A percentile compares a stretch with the other conserved stretches of the same genome.
Evolutionary conservation across 805 yeast genomes (phyloP).

Genomic region (Kodamaea jinghongensis): DNA sequence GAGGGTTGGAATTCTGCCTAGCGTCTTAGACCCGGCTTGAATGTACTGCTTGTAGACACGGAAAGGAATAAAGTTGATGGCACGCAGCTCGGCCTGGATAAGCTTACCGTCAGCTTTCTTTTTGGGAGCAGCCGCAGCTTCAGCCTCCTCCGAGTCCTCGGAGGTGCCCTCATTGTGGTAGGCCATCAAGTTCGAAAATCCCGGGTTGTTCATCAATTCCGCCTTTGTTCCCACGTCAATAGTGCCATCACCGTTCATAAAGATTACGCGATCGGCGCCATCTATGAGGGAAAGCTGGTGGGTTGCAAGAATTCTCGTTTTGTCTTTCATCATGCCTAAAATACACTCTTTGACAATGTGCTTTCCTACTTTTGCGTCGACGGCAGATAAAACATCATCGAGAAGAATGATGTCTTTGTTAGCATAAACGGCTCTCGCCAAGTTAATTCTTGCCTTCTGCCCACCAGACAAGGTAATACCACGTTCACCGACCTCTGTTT

Average conservation of each 20-base stretch:
- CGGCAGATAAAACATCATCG: slow-evolving; percentile 82
- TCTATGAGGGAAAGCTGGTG: slow-evolving; percentile 75
- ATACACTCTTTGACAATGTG: slow-evolving; percentile 72
- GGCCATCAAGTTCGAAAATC: slow-evolving; percentile 39
- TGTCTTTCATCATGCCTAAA: slow-evolving; percentile 50
- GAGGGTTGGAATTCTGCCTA: background rate
- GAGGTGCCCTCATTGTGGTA: slow-evolving; percentile 26
- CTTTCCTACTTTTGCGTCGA: slow-evolving; percentile 82
- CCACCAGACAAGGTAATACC: slow-evolving; percentile 89
- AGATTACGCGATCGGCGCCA: slow-evolving; percentile 66
- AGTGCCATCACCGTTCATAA: slow-evolving; percentile 61
- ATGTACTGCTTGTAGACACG: slow-evolving; percentile 32
- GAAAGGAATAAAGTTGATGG: slow-evolving; percentile 25
- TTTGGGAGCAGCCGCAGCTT: background rate
- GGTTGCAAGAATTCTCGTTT: slow-evolving; percentile 76
- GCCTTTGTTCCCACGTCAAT: slow-evolving; percentile 59
- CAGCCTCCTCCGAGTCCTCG: slow-evolving; percentile 4
- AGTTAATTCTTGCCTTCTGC: slow-evolving; percentile 75
- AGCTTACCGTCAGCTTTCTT: slow-evolving; percentile 8
- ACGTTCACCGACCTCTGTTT: slow-evolving; percentile 78
- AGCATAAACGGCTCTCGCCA: slow-evolving; percentile 78
- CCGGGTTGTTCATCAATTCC: slow-evolving; percentile 44
- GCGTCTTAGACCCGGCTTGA: slow-evolving; percentile 13
- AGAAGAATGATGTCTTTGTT: slow-evolving; percentile 62
- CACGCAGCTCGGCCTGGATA: slow-evolving; percentile 17